A percentile compares a stretch with the other conserved stretches of the same genome.
phyloP scores from a whole-genome alignment of 2,329 filamentous ascomycete genomes.

The Cytospora chrysosperma region DNA sequence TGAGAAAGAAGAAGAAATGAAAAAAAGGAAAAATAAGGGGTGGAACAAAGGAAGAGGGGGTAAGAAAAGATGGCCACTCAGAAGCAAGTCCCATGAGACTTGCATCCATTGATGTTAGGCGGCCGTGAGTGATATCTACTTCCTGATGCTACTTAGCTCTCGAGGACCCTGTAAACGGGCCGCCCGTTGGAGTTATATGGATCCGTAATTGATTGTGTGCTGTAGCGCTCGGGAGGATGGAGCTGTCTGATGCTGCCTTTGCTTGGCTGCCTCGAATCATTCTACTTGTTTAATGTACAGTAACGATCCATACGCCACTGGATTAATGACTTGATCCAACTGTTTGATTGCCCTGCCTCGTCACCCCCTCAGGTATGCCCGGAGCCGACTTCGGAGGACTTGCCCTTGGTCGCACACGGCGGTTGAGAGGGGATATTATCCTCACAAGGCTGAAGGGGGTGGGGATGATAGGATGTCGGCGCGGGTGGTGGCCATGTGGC shows the following conservation, averaged over 20 bases:
- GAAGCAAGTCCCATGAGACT: not conserved
- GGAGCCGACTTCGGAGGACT: not conserved
- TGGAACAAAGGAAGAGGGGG: too few species aligned
- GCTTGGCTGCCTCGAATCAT: too few species aligned
- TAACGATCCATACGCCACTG: not conserved
- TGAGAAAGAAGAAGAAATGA: not conserved
- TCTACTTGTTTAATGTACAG: too few species aligned
- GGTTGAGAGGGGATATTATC: not conserved
- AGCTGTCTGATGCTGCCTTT: too few species aligned
- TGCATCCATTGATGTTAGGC: not conserved
- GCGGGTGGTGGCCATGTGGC: not conserved
- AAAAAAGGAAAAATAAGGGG: too few species aligned
- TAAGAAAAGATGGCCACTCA: too few species aligned
- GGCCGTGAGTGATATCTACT: not conserved
- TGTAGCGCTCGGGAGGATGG: not conserved
- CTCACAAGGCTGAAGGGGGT: not conserved
- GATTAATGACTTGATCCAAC: not conserved
- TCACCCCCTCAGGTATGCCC: not conserved
- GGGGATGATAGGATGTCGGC: not conserved
- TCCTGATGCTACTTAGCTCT: too few species aligned
- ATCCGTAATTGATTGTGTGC: too few species aligned
- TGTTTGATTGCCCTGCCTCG: not conserved
- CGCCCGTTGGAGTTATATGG: constrained; percentile 6
- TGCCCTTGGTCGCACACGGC: not conserved
- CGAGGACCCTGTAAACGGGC: constrained; percentile 5